phyloP scores from a whole-genome alignment of 805 yeast genomes.

The Maudiozyma turicensis region DNA sequence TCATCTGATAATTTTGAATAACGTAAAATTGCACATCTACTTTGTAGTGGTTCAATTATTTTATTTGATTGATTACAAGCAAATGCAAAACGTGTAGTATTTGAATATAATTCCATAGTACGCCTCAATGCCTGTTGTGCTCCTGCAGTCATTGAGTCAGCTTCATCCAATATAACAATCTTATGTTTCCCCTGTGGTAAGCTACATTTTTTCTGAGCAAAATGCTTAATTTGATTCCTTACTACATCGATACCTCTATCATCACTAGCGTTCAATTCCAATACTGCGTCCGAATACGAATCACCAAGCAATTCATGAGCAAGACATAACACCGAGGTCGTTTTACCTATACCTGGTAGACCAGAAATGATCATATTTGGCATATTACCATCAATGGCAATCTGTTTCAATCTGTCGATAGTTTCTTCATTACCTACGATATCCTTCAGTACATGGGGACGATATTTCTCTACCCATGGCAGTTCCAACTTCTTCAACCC shows the following conservation, averaged over 20 bases:
- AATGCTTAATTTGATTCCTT: slow-evolving; percentile 83
- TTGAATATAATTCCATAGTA: slow-evolving; percentile 93
- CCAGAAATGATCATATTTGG: slow-evolving; percentile 96
- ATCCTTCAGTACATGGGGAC: slow-evolving; percentile 71
- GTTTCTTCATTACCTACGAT: slow-evolving; percentile 93
- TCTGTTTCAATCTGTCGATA: slow-evolving; percentile 68
- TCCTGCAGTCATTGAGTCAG: slow-evolving; percentile 94
- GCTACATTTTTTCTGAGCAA: slow-evolving; percentile 88
- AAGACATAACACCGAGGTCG: slow-evolving; percentile 85
- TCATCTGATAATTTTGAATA: slow-evolving; percentile 74
- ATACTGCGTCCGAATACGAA: slow-evolving; percentile 66
- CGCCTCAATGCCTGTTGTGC: slow-evolving; percentile 92
- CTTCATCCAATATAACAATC: slow-evolving; percentile 88
- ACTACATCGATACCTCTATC: slow-evolving; percentile 97
- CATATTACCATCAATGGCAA: slow-evolving; percentile 90
- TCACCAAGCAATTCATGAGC: slow-evolving; percentile 77
- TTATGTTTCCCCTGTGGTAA: slow-evolving; percentile 87
- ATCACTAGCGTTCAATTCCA: slow-evolving; percentile 92
- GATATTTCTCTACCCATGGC: slow-evolving; percentile 87
- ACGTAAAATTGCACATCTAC: slow-evolving; percentile 90
- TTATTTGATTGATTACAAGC: slow-evolving; percentile 93
- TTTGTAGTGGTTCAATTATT: slow-evolving; percentile 92
- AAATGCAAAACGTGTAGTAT: slow-evolving; percentile 94
- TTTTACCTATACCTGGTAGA: slow-evolving; percentile 94
- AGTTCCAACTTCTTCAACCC: slow-evolving; percentile 21